Base-by-base conservation (phyloP, 352 stramenopile species). In the Phytophthora cryptogea region DNA sequence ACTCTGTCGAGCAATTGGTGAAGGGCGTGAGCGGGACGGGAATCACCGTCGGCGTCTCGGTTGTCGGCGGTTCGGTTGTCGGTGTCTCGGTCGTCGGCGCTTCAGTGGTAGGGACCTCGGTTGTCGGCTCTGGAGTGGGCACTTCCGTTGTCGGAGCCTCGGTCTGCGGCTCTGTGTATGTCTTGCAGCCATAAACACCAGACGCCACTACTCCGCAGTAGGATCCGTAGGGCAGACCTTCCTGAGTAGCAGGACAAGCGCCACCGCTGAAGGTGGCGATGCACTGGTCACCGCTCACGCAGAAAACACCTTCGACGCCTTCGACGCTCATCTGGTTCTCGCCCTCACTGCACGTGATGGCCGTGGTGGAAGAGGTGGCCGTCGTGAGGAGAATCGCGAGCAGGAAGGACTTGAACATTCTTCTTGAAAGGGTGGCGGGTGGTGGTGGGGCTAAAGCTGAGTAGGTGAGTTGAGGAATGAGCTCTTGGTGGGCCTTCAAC, bases 121-220 rank as follows among this genome's bases (percentile, higher is more conserved):
- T 54, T 2, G 43, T 47, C 1, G 45, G 13, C 55, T 50, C 33
- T 5, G 40, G 14, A 1, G 52, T 63, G 2, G 52, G 30, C 8
- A 40, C 26, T 13, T 43, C 41, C 31, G 51, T 26, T 27, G 60
- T 54, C 9, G 37, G 31, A 2, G 37, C 23, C 23, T 27, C 39
- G 1, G 48, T 63, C 14, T 46, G 50, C 27, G 55, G 43, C 11
- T 17, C 57, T 20, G 17, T 52, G 33, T 53, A 42, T 0, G 39
- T 47, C 46, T 76, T 73, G 68, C 71, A 80, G 10, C 71, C 67
- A 35, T 71, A 78, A 5, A 78, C 70, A 0, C 66, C 62, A 7
- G 66, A 70, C 35, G 48, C 58, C 23, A 76, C 71, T 16, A 70
- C 13, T 3, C 67, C 64, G 37, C 71, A 76, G 67, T 75, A 74